A percentile compares a stretch with the other conserved stretches of the same genome.
These are phyloP conservation scores for Ehretia macrophylla DNA, from an alignment of 257 asterid genomes.

Conservation along the genomic window DNA sequence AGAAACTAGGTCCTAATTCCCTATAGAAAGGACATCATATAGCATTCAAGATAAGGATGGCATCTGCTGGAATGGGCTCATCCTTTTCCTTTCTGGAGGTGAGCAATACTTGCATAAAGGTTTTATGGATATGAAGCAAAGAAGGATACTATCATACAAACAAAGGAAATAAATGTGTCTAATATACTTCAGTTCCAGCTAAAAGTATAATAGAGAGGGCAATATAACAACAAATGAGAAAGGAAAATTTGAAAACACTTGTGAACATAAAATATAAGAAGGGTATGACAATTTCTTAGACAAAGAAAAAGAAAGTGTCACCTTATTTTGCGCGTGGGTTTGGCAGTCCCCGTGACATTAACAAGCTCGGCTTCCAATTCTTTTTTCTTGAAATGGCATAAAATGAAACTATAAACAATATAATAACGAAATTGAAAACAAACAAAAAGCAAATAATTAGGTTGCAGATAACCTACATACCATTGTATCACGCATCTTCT, in stretches of 20 bases:
- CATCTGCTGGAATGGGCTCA: not conserved
- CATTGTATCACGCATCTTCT: conserved; percentile 99
- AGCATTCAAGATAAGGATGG: not conserved
- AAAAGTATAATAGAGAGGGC: not conserved
- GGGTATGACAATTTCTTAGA: conserved; percentile 4
- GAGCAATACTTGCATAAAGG: not conserved
- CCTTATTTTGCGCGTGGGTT: conserved; percentile 96
- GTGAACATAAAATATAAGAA: not conserved
- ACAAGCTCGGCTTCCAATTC: conserved; percentile 96
- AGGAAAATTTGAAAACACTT: not conserved
- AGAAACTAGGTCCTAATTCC: not conserved
- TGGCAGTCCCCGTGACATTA: conserved; percentile 79
- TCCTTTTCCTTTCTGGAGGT: too few species aligned
- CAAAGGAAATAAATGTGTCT: not conserved
- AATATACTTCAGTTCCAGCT: not conserved
- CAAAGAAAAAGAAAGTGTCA: conserved; percentile 11
- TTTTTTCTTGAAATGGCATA: conserved; percentile 62
- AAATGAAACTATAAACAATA: conserved; percentile 13
- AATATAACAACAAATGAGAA: not conserved
- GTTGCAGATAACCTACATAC: conserved; percentile 33
- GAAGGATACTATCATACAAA: not conserved
- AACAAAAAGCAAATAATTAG: not conserved
- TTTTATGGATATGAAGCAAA: not conserved
- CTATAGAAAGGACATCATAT: not conserved
- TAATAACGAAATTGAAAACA: not conserved